A percentile compares a stretch with the other conserved stretches of the same genome.
Conservation (phyloP, 257 asterid species). For the Buddleja alternifolia region DNA sequence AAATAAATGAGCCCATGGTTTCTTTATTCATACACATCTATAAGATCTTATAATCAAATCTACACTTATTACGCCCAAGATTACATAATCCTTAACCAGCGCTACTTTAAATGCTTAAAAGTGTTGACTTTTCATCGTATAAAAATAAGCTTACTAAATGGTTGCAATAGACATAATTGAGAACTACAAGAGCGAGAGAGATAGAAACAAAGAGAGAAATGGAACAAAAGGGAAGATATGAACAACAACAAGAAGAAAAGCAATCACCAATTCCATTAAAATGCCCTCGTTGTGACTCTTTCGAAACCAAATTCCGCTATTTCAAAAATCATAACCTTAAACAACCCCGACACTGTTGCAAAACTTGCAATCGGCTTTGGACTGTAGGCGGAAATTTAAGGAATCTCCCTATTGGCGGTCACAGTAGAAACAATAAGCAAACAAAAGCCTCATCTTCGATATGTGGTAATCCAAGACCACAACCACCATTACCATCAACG, state of each 20-base stretch:
- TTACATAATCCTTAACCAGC: conserved; percentile 2
- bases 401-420: conserved; percentile 42
- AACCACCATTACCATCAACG: too few species aligned
- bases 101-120: conserved; percentile 19
- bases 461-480: conserved; percentile 7
- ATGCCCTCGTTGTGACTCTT: conserved; percentile 44
- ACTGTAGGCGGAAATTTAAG: conserved; percentile 48
- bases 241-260: conserved; percentile 29
- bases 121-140: conserved; percentile 14
- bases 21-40: conserved; percentile 18
- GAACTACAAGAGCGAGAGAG: conserved; percentile 1
- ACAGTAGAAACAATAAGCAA: conserved; percentile 22
- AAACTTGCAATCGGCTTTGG: conserved; percentile 45
- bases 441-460: conserved; percentile 37
- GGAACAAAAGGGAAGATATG: conserved; percentile 30
- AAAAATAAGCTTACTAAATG: conserved; percentile 17
- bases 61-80: conserved; percentile 18
- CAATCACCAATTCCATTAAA: conserved; percentile 25
- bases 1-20: background rate
- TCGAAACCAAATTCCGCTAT: conserved; percentile 39
- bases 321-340: conserved; percentile 38
- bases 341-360: conserved; percentile 49
- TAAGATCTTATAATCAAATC: conserved; percentile 17
- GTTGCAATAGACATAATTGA: conserved; percentile 12
- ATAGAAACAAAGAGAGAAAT: conserved; percentile 18